Evolutionary conservation across 75 land plant species (phyloP), one percentile per base, ranked within the genome.

Genomic region (Azolla pinnata): DNA sequence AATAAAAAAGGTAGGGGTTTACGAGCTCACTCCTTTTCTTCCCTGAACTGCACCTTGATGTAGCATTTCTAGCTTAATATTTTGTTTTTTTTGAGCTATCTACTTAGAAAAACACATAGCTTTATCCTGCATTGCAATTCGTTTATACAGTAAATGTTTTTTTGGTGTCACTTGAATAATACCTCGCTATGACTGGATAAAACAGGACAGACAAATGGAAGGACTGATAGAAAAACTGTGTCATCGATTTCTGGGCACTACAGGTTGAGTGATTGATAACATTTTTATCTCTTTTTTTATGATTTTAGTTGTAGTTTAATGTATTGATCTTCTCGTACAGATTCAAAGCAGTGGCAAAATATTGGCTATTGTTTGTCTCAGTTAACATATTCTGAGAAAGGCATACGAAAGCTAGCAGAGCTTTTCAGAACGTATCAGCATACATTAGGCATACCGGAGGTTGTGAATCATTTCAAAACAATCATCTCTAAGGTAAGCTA

Each of bases 201-300:
- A n/a, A 20, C 62, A 90, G 99, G 96, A 90, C 56, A 90, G 79
- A 57, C 99, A 95, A 76, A 90, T 86, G 85, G 99, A 95, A 70
- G 74, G 85, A 27, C 76, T 95, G 3, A 86, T 95, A 65, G 99
- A 95, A 62, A 95, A 95, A 75, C 88, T 90, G 4, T 90, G 97
- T 66, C 80, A 84, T 64, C 68, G 99, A 59, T 90, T 95, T 62
- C 60, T 57, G 57, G 92, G 97, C 31, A 76, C 78, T 14, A 58
- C 82, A 66, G 97, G 99, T 35, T 31, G 19, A 4, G 2, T 50
- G 23, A n/a, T n/a, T n/a, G n/a, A n/a, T n/a, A n/a, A n/a, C n/a
- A n/a, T n/a, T n/a, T n/a, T n/a, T n/a, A n/a, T n/a, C n/a, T n/a
- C n/a, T n/a, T n/a, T n/a, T n/a, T n/a, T n/a, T n/a, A n/a, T n/a